phyloP scores from a whole-genome alignment of 495 filamentous ascomycete species.

The Friedmanniomyces simplex region DNA sequence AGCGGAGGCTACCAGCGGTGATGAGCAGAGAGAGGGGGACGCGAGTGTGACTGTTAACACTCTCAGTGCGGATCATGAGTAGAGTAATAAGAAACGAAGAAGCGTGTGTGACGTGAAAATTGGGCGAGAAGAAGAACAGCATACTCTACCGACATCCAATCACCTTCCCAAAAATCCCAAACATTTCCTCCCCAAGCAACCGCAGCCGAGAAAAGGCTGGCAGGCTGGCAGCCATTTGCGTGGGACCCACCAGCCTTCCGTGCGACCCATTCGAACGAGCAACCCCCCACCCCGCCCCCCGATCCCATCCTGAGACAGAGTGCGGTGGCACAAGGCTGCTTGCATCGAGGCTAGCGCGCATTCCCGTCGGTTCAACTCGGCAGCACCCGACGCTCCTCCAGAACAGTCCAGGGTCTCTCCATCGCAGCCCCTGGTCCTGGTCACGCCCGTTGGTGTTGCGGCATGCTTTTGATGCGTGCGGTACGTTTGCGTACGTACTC shows the following conservation, averaged over 20 bases:
- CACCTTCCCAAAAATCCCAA: neutral
- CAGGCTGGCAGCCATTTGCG: conserved; percentile 4
- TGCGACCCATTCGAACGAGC: conserved; percentile 12
- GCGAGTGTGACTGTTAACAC: neutral
- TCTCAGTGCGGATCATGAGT: neutral
- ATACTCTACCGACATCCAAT: neutral
- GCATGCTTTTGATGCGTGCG: neutral
- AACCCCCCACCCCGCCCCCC: too few relatives aligned
- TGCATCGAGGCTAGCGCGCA: conserved; percentile 12
- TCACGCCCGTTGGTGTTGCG: neutral
- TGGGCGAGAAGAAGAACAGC: too few relatives aligned
- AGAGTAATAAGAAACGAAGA: neutral
- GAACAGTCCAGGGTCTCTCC: too few relatives aligned
- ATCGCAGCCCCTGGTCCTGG: too few relatives aligned
- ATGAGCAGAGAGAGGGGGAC: neutral
- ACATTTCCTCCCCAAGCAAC: conserved; percentile 4
- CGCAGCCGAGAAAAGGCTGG: neutral
- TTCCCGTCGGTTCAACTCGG: conserved; percentile 8
- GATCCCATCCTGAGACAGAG: conserved; percentile 11
- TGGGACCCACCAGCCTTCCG: neutral
- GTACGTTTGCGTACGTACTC: neutral
- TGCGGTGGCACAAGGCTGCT: conserved; percentile 15
- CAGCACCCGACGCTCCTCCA: conserved; percentile 10
- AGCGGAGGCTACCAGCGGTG: neutral
- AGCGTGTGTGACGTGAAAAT: too few relatives aligned